Conservation (phyloP, 1,284 basidiomycete genomes). For the Naganishia liquefaciens region DNA sequence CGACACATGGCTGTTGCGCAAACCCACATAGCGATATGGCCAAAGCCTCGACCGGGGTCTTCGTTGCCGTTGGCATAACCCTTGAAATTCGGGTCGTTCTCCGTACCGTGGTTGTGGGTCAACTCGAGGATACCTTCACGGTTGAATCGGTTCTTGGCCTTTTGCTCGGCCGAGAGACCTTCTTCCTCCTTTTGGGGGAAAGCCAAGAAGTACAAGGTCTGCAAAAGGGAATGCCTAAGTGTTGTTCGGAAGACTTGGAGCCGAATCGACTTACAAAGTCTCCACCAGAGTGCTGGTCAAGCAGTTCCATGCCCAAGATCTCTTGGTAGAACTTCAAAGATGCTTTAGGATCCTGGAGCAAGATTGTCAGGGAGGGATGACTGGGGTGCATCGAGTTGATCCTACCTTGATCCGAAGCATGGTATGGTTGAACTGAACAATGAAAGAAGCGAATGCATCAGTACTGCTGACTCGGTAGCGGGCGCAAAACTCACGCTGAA, state of each 20-base stretch:
- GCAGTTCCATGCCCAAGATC: slow-evolving; percentile 82
- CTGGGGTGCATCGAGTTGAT: background rate
- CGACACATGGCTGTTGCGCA: background rate
- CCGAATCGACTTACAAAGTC: slow-evolving; percentile 31
- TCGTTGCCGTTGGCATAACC: slow-evolving; percentile 75
- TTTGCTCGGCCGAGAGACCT: slow-evolving; percentile 59
- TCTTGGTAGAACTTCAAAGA: slow-evolving; percentile 76
- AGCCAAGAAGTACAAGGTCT: slow-evolving; percentile 63
- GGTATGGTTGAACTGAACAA: slow-evolving; percentile 52
- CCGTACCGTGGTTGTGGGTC: slow-evolving; percentile 67
- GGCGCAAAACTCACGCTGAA: slow-evolving; percentile 20
- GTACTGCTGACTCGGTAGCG: background rate
- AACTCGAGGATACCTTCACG: slow-evolving; percentile 84
- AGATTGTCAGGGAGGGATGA: background rate
- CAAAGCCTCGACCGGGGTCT: slow-evolving; percentile 79
- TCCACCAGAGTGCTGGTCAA: slow-evolving; percentile 45
- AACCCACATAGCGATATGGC: slow-evolving; percentile 68
- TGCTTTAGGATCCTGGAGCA: slow-evolving; percentile 66
- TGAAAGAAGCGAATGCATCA: background rate
- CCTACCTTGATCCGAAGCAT: slow-evolving; percentile 75
- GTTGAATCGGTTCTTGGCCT: slow-evolving; percentile 57
- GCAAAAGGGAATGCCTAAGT: too few relatives aligned
- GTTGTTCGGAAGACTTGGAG: too few relatives aligned
- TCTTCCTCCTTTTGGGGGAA: slow-evolving; percentile 61
- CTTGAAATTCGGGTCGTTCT: slow-evolving; percentile 36